Percentiles rank a stretch among this genome's conserved stretches.
These are phyloP conservation scores for Monilinia aucupariae DNA, from an alignment of 2,329 filamentous ascomycete genomes.

Conservation along the genomic window DNA sequence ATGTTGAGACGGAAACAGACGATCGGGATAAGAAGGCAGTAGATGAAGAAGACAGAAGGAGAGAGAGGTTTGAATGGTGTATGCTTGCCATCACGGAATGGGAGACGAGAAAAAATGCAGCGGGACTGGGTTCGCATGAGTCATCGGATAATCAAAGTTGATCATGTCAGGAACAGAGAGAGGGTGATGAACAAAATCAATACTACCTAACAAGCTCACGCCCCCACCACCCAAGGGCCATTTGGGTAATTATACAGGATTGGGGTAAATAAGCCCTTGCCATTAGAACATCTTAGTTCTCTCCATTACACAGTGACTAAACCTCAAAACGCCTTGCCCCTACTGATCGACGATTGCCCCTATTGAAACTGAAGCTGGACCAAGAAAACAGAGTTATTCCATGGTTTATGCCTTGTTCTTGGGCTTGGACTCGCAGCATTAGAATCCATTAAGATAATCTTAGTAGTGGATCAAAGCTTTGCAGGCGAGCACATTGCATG, in stretches of 20 bases:
- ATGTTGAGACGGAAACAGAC: background rate
- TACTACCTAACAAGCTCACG: background rate
- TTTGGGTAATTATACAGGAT: background rate
- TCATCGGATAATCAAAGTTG: background rate
- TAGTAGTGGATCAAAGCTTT: background rate
- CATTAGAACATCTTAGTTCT: background rate
- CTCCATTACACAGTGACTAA: background rate
- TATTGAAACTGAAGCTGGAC: too few species aligned
- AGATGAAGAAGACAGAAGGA: background rate
- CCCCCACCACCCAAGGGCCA: background rate
- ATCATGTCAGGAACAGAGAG: background rate
- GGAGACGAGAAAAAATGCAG: conserved; percentile 1
- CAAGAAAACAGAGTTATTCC: background rate
- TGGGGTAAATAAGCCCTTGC: background rate
- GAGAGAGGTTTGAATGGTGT: conserved; percentile 7
- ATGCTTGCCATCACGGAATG: conserved; percentile 12
- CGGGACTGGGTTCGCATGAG: too few species aligned
- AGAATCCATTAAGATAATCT: background rate
- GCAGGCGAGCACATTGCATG: background rate
- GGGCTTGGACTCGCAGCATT: background rate
- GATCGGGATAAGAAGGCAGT: background rate
- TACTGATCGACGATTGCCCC: background rate
- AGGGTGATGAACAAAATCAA: background rate
- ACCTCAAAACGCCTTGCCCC: background rate
- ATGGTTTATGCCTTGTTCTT: background rate